Evolutionary conservation across 306 rosid species (phyloP), one percentile per base, ranked within the genome.

Genomic region (Inga leiocalycina): DNA sequence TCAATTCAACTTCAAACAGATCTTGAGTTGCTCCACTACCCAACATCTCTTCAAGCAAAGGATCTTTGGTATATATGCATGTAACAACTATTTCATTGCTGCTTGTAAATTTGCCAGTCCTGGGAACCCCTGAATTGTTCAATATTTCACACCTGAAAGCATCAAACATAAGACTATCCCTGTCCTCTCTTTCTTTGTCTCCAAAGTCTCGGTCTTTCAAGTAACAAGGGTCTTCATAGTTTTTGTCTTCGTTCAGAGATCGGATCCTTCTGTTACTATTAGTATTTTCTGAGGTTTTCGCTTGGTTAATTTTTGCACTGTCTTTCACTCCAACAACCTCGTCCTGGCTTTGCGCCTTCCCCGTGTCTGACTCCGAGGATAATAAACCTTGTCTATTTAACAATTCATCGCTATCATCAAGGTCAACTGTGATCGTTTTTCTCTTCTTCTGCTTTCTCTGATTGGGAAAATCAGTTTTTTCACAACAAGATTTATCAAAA

Each of bases 401-500:
- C 24, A 62, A 71, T 30, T 34, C 74, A 71, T 67, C 88, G 34
- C 46, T 75, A 44, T 65, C 61, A 49, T 81, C 56, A 54, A 80
- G 70, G 46, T 46, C 76, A 20, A 65, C 22, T 37, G 17, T 70
- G 39, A 30, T 54, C 81, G 82, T 79, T 1, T 30, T 79, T 86
- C 88, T 83, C 57, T 83, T 88, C 71, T 76, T 85, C 62, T 10
- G 79, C 71, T 41, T 78, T 52, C 74, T 13, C 22, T 10, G 76
- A 45, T 54, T 46, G 35, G 90, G 30, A 82, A 85, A 88, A 48
- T 78, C 69, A 66, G 85, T 12, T 75, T 65, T 93, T 83, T 91
- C 93, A 86, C 97, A 92, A 1, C 78, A 87, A 44, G 94, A 81
- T 20, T 17, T 65, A 71, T 82, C 89, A 75, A 52, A 94, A 78